Evolutionary conservation across 2,329 filamentous ascomycete species (phyloP).

Genomic region (Chaetomium globosum): DNA sequence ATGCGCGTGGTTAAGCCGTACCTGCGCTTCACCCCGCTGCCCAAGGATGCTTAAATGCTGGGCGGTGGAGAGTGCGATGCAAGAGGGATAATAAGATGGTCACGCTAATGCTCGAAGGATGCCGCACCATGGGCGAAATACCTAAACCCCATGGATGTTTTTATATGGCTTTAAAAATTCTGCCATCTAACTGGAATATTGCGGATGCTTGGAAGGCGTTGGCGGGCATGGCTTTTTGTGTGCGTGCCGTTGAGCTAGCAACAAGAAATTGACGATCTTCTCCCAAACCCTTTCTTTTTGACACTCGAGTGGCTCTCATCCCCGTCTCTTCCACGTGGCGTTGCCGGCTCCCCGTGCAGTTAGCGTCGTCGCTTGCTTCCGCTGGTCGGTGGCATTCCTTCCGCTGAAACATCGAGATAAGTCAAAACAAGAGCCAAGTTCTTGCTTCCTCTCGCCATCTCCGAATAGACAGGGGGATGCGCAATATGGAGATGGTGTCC

Average conservation of each 20-base stretch:
- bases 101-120: not conserved
- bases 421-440: not conserved
- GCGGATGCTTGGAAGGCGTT: constrained; percentile 3
- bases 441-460: not conserved
- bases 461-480: not conserved
- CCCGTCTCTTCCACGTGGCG: constrained; percentile 10
- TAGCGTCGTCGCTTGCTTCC: not conserved
- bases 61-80: not conserved
- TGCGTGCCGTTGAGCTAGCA: constrained; percentile 1
- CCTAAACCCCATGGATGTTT: not conserved
- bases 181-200: not conserved
- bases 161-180: not conserved
- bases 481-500: not conserved
- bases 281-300: not conserved
- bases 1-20: constrained; percentile 70
- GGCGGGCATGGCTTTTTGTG: not conserved
- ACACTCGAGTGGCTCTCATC: not conserved
- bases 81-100: not conserved
- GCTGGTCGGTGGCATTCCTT: not conserved
- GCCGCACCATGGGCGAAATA: not conserved
- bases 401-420: constrained; percentile 7
- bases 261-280: constrained; percentile 16
- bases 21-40: constrained; percentile 70
- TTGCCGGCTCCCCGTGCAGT: not conserved
- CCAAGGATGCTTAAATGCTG: constrained; percentile 52